Conservation (phyloP, 331 rosid genomes). For the Malus hybrid region DNA sequence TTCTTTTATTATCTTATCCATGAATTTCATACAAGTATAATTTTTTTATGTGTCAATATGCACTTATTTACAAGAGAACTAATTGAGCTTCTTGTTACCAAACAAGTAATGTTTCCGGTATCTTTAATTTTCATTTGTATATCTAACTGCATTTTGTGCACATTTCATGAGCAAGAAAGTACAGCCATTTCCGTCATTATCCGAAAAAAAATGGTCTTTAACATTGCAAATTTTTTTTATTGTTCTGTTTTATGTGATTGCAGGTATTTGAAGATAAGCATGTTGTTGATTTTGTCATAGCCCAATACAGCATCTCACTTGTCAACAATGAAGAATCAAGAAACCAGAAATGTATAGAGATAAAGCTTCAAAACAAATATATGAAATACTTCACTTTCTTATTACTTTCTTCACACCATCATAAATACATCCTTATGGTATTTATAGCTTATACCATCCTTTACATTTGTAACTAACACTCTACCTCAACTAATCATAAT, state of each 20-base stretch:
- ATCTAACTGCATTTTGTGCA: background rate
- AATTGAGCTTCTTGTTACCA: conserved; percentile 57
- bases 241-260: background rate
- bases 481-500: no score
- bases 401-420: no score
- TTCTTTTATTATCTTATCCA: no score
- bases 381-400: no score
- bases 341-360: no score
- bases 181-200: background rate
- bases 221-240: background rate
- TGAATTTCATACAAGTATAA: no score
- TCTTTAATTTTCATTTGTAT: background rate
- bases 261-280: conserved; percentile 67
- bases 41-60: no score
- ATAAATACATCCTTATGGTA: no score
- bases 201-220: background rate
- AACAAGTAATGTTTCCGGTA: conserved; percentile 35
- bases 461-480: no score
- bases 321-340: no score
- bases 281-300: conserved; percentile 46
- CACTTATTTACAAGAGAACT: conserved; percentile 19
- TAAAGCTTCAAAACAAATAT: no score
- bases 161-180: background rate
- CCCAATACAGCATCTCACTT: conserved; percentile 31
- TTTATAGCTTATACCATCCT: no score